These are phyloP conservation scores for Neohortaea acidophila DNA, from an alignment of 495 filamentous ascomycete genomes.

Conservation along the genomic window DNA sequence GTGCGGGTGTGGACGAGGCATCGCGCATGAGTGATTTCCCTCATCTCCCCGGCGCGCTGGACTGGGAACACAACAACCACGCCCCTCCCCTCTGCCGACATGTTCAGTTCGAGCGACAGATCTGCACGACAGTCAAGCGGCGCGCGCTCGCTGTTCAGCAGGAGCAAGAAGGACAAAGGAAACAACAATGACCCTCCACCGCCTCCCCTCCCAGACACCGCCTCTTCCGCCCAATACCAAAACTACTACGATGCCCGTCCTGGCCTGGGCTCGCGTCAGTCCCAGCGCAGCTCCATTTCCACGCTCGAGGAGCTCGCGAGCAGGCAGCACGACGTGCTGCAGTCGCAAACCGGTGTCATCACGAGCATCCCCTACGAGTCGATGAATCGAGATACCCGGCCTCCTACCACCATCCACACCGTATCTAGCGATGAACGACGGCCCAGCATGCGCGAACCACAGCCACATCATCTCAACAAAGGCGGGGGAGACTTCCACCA, in stretches of 20 bases:
- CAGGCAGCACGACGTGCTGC: conserved; percentile 34
- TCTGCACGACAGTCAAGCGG: conserved; percentile 71
- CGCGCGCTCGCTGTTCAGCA: conserved; percentile 76
- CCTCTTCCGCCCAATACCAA: conserved; percentile 19
- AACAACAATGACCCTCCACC: conserved; percentile 41
- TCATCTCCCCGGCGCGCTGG: too few species aligned
- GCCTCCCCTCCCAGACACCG: conserved; percentile 37
- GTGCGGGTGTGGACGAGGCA: too few species aligned
- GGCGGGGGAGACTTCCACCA: conserved; percentile 71
- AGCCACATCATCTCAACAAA: conserved; percentile 70
- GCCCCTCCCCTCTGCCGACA: not conserved
- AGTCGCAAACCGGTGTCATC: conserved; percentile 70
- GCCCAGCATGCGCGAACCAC: conserved; percentile 47
- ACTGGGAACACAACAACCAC: not conserved
- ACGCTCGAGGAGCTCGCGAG: conserved; percentile 33
- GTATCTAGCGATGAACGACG: conserved; percentile 53
- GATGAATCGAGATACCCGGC: conserved; percentile 46
- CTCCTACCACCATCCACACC: conserved; percentile 62
- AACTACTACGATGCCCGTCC: conserved; percentile 30
- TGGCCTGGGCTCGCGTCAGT: conserved; percentile 66
- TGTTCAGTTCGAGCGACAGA: conserved; percentile 44
- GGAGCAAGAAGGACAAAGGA: conserved; percentile 62
- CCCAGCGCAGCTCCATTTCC: conserved; percentile 59
- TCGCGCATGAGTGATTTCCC: too few species aligned
- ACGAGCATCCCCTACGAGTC: conserved; percentile 82